phyloP scores from a whole-genome alignment of 1,284 basidiomycete genomes.

The Austroboletus niveus region DNA sequence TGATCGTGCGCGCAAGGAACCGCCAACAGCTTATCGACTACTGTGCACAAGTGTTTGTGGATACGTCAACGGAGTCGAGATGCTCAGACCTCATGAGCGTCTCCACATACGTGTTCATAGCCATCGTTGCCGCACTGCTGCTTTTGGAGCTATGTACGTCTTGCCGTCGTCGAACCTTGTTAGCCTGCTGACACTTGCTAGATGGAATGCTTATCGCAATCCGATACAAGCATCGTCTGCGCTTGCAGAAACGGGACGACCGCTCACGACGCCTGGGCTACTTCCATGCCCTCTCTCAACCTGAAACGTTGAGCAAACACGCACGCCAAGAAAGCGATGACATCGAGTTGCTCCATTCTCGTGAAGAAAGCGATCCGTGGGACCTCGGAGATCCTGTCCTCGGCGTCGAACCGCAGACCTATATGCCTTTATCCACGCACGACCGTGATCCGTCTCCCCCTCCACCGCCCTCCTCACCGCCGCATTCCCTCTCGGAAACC shows the following conservation, averaged over 20 bases:
- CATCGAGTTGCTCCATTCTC: constrained; percentile 28
- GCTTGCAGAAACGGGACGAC: constrained; percentile 43
- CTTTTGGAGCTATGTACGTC: constrained; percentile 53
- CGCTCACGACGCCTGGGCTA: constrained; percentile 34
- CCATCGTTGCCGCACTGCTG: constrained; percentile 44
- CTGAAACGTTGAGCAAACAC: constrained; percentile 17
- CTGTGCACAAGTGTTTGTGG: constrained; percentile 46
- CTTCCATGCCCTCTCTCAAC: constrained; percentile 31
- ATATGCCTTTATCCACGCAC: constrained; percentile 19
- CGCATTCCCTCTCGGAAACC: constrained; percentile 10
- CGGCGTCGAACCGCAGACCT: constrained; percentile 21
- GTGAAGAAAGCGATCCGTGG: constrained; percentile 12
- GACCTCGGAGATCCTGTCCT: constrained; percentile 22
- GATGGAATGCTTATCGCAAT: constrained; percentile 58
- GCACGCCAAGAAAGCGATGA: constrained; percentile 28
- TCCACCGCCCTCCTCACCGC: constrained; percentile 7
- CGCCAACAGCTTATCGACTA: constrained; percentile 40
- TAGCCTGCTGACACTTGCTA: constrained; percentile 21
- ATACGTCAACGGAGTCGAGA: constrained; percentile 40
- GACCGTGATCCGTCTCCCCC: constrained; percentile 16
- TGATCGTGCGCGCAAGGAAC: constrained; percentile 45
- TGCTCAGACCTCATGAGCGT: constrained; percentile 44
- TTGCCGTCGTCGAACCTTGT: background rate
- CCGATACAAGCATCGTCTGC: constrained; percentile 57
- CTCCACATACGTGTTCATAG: constrained; percentile 46